These are phyloP conservation scores for Candida sojae DNA, from an alignment of 1,139 yeast species.

Conservation along the genomic window DNA sequence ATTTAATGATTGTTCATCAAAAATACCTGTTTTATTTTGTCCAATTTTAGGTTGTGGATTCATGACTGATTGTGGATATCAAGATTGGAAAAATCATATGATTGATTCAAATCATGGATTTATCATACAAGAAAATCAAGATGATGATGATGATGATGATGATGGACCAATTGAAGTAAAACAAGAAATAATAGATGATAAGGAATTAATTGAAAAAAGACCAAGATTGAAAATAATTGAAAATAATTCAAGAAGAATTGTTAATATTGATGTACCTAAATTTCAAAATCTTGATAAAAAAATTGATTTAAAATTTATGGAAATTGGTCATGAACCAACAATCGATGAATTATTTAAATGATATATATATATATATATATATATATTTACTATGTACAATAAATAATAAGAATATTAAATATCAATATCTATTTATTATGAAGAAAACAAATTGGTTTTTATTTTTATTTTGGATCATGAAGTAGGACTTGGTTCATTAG, in stretches of 20 bases:
- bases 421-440: not conserved
- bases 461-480: not conserved
- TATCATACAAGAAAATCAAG: not conserved
- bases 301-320: not conserved
- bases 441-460: not conserved
- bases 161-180: too few relatives aligned
- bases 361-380: not conserved
- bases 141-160: not conserved
- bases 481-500: not conserved
- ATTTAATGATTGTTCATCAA: slow-evolving; percentile 23
- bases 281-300: not conserved
- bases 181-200: not conserved
- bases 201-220: too few relatives aligned
- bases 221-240: too few relatives aligned
- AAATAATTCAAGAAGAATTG: not conserved
- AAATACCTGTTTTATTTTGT: slow-evolving; percentile 36
- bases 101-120: slow-evolving; percentile 3
- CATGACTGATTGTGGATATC: slow-evolving; percentile 40
- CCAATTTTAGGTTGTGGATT: slow-evolving; percentile 46
- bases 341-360: slow-evolving; percentile 23
- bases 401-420: not conserved
- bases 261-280: not conserved
- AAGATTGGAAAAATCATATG: slow-evolving; percentile 35
- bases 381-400: not conserved
- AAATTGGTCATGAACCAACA: not conserved